Percentiles rank a stretch among this genome's conserved stretches.
These are phyloP conservation scores for Paraphaeosphaeria minitans DNA, from an alignment of 2,329 filamentous ascomycete genomes.

Conservation along the genomic window DNA sequence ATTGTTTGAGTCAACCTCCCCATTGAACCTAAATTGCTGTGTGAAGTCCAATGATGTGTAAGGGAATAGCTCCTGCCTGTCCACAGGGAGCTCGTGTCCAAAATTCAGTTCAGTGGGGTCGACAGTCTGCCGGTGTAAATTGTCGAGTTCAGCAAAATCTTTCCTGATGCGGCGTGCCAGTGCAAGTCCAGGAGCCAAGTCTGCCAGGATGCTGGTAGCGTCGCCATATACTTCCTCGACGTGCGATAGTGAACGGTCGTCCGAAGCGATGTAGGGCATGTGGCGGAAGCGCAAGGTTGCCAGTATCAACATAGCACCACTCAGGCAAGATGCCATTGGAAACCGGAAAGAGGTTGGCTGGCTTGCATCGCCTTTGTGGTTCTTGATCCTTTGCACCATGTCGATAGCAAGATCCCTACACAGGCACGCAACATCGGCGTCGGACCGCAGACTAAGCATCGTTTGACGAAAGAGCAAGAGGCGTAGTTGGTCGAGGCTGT, in stretches of 20 bases:
- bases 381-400: constrained; percentile 21
- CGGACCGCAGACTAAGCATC: constrained; percentile 32
- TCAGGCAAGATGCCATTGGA: constrained; percentile 24
- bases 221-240: constrained; percentile 19
- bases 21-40: constrained; percentile 12
- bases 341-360: constrained; percentile 21
- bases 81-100: constrained; percentile 12
- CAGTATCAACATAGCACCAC: constrained; percentile 27
- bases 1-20: neutral
- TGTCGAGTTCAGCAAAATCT: constrained; percentile 21
- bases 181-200: constrained; percentile 18
- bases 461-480: constrained; percentile 31
- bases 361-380: constrained; percentile 11
- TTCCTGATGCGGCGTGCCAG: constrained; percentile 28
- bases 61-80: constrained; percentile 29
- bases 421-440: constrained; percentile 15
- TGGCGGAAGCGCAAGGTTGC: constrained; percentile 26
- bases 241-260: constrained; percentile 12
- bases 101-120: neutral
- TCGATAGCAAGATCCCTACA: constrained; percentile 25
- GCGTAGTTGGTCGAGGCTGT: constrained; percentile 29
- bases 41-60: constrained; percentile 29
- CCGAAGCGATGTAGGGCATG: constrained; percentile 10
- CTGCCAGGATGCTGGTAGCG: constrained; percentile 20
- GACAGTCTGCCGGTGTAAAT: neutral